phyloP scores from a whole-genome alignment of 2,329 filamentous ascomycete genomes.

The Delphinella strobiligena region DNA sequence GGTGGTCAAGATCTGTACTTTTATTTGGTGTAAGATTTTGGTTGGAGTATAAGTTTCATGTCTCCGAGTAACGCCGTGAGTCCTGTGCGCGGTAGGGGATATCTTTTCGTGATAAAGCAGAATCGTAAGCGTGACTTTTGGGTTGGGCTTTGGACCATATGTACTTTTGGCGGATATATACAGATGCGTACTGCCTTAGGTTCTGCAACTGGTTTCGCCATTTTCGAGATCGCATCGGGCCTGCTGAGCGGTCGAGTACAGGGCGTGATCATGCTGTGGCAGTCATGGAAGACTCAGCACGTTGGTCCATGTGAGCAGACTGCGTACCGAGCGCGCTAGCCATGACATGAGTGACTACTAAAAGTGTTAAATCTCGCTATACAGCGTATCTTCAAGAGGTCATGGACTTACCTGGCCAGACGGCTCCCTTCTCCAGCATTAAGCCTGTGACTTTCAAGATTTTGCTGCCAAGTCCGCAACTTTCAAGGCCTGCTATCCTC shows the following conservation, averaged over 20 bases:
- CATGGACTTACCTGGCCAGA: slow-evolving; percentile 69
- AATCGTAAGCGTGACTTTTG: not conserved
- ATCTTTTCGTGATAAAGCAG: not conserved
- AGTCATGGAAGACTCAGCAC: slow-evolving; percentile 38
- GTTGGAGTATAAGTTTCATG: too few species aligned
- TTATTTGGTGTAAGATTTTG: too few species aligned
- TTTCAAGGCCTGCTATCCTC: slow-evolving; percentile 42
- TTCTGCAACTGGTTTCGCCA: too few species aligned
- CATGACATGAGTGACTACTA: slow-evolving; percentile 56
- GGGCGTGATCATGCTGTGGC: not conserved
- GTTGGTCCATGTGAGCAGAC: slow-evolving; percentile 49
- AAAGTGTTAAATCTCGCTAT: slow-evolving; percentile 6
- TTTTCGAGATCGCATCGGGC: too few species aligned
- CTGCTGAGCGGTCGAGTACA: too few species aligned
- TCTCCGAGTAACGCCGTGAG: not conserved
- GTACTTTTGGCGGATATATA: not conserved
- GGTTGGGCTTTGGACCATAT: not conserved
- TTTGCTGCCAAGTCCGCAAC: slow-evolving; percentile 69
- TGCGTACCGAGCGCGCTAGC: slow-evolving; percentile 53
- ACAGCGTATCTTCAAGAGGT: not conserved
- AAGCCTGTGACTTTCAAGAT: slow-evolving; percentile 73
- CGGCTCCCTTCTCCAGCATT: slow-evolving; percentile 76
- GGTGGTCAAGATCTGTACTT: too few species aligned
- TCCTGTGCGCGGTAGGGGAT: not conserved
- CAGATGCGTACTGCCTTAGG: too few species aligned